A percentile compares a stretch with the other conserved stretches of the same genome.
Evolutionary conservation across 768 basidiomycete species (phyloP).

Genomic region (Rhizopogon vesiculosus): DNA sequence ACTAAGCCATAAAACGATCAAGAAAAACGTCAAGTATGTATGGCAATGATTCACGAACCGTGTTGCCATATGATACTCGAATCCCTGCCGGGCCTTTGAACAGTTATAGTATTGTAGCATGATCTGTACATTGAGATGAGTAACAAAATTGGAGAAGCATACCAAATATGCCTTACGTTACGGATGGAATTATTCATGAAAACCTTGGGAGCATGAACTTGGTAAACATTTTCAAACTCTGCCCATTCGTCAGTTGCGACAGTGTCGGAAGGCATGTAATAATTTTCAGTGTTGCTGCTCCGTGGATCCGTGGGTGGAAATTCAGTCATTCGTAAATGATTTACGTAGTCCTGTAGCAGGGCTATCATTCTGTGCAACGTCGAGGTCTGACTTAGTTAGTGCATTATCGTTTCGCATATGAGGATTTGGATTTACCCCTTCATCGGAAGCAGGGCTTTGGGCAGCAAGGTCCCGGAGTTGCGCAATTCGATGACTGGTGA

Average conservation of each 20-base stretch:
- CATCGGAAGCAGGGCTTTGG: conserved; percentile 5
- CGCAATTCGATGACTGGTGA: conserved; percentile 51
- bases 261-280: conserved; percentile 64
- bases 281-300: conserved; percentile 38
- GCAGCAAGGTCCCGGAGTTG: conserved; percentile 34
- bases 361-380: conserved; percentile 45
- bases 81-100: conserved; percentile 65
- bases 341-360: conserved; percentile 58
- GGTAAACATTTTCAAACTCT: conserved; percentile 87
- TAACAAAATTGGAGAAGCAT: conserved; percentile 1
- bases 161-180: conserved; percentile 48
- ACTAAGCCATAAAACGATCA: conserved; percentile 28
- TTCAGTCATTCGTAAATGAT: conserved; percentile 46
- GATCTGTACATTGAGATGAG: conserved; percentile 43
- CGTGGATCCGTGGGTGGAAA: conserved; percentile 24
- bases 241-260: conserved; percentile 69
- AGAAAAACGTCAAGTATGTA: conserved; percentile 1
- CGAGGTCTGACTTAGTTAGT: conserved; percentile 17
- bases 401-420: not conserved
- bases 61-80: conserved; percentile 87
- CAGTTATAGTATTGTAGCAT: conserved; percentile 87
- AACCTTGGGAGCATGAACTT: conserved; percentile 82
- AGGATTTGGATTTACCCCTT: conserved; percentile 12
- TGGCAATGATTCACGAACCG: conserved; percentile 42
- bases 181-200: conserved; percentile 73